phyloP scores from a whole-genome alignment of 2,329 filamentous ascomycete genomes.

The Claviceps sorghi region DNA sequence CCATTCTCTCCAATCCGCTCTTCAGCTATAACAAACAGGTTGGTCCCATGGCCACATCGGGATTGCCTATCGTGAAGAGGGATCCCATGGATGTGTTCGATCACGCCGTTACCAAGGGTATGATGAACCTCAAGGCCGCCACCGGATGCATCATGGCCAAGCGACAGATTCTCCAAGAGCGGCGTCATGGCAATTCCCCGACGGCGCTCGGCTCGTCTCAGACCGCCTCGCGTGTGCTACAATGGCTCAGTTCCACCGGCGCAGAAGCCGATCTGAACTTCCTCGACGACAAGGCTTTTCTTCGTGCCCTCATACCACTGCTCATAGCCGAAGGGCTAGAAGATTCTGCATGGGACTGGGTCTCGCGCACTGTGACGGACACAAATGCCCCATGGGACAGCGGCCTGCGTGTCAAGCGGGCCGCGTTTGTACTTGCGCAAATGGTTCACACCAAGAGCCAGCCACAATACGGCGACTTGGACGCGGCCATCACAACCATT shows the following conservation, averaged over 20 bases:
- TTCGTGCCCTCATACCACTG: constrained; percentile 31
- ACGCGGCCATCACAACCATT: constrained; percentile 34
- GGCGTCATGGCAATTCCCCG: constrained; percentile 8
- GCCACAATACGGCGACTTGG: constrained; percentile 26
- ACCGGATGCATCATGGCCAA: constrained; percentile 39
- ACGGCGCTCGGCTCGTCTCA: constrained; percentile 25
- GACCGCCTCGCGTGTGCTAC: constrained; percentile 32
- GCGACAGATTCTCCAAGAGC: constrained; percentile 21
- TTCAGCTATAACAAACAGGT: constrained; percentile 26
- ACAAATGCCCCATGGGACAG: constrained; percentile 9
- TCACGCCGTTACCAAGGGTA: constrained; percentile 36
- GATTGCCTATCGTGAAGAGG: constrained; percentile 11
- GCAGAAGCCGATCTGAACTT: constrained; percentile 32
- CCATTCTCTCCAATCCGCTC: constrained; percentile 42
- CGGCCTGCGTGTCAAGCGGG: constrained; percentile 14
- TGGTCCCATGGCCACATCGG: constrained; percentile 7
- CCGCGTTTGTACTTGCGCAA: constrained; percentile 20
- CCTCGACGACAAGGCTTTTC: constrained; percentile 23
- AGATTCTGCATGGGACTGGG: constrained; percentile 37
- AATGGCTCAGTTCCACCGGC: constrained; percentile 39
- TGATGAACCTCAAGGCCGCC: constrained; percentile 40
- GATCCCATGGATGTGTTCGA: constrained; percentile 42
- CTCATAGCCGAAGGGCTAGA: constrained; percentile 38
- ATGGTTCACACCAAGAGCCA: constrained; percentile 30
- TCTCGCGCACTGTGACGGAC: constrained; percentile 25